Evolutionary conservation across 2,329 filamentous ascomycete species (phyloP).

Genomic region (Tolypocladium amazonense): DNA sequence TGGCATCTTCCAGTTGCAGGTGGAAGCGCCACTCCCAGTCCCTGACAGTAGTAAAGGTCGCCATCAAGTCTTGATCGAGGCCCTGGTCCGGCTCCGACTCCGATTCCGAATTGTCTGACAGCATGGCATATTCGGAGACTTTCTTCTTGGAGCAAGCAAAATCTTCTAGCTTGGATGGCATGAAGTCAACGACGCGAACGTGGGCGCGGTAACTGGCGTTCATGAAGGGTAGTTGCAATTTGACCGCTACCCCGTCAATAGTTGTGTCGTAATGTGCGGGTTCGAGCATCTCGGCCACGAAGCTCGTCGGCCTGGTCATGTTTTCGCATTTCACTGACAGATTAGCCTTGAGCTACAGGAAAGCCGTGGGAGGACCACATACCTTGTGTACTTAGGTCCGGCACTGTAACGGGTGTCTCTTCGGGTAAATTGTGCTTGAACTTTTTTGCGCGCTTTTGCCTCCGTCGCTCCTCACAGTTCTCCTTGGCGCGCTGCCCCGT

Average conservation of each 20-base stretch:
- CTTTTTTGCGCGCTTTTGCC: constrained; percentile 7
- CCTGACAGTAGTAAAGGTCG: constrained; percentile 9
- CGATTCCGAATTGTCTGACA: constrained; percentile 31
- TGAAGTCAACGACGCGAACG: constrained; percentile 75
- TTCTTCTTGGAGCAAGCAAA: constrained; percentile 47
- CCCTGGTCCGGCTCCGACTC: constrained; percentile 5
- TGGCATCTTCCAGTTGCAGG: constrained; percentile 64
- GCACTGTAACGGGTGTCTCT: constrained; percentile 3
- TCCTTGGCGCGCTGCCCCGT: constrained; percentile 11
- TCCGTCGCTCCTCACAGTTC: constrained; percentile 15
- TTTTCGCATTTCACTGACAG: constrained; percentile 35
- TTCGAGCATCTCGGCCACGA: constrained; percentile 29
- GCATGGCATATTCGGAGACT: constrained; percentile 33
- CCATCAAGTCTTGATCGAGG: constrained; percentile 8
- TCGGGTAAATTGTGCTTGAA: constrained; percentile 9
- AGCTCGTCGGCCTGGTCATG: constrained; percentile 20
- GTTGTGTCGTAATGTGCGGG: constrained; percentile 28
- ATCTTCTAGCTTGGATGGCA: constrained; percentile 56
- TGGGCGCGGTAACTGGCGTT: constrained; percentile 60
- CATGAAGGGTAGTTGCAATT: constrained; percentile 55
- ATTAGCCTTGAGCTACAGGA: not conserved
- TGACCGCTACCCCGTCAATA: constrained; percentile 24
- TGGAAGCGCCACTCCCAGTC: constrained; percentile 79
- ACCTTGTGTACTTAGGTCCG: constrained; percentile 21
- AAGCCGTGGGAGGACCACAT: constrained; percentile 2